phyloP scores from a whole-genome alignment of 106 monocot genomes.

The Dactylorhiza incarnata region DNA sequence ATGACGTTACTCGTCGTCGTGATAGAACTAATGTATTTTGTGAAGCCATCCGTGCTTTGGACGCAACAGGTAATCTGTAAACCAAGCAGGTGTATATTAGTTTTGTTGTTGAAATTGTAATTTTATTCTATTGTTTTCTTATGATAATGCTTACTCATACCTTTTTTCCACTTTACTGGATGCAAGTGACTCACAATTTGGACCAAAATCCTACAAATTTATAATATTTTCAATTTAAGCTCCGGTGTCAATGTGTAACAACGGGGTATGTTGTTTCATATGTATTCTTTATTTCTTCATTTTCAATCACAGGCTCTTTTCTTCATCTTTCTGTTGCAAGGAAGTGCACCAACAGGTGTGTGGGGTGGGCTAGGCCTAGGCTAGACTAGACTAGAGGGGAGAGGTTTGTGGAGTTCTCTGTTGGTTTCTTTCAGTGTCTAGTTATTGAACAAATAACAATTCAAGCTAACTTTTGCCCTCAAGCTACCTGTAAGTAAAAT shows the following conservation, averaged over 20 bases:
- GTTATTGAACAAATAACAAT: background rate
- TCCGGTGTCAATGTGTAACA: background rate
- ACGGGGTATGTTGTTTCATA: background rate
- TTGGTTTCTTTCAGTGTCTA: too few relatives aligned
- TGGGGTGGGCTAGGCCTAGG: too few relatives aligned
- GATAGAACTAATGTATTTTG: constrained; percentile 85
- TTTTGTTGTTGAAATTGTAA: background rate
- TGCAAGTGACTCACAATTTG: background rate
- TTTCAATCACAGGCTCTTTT: background rate
- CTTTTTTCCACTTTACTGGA: background rate
- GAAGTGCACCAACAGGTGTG: too few relatives aligned
- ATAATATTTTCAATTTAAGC: background rate
- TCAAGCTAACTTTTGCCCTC: background rate
- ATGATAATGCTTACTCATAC: background rate
- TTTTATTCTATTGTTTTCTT: background rate
- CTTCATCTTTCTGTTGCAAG: background rate
- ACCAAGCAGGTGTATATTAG: background rate
- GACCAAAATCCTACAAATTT: background rate
- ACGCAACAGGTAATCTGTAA: constrained; percentile 78
- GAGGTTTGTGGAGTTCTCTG: too few relatives aligned
- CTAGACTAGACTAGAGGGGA: too few relatives aligned
- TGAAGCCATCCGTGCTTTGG: constrained; percentile 93
- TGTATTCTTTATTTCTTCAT: background rate
- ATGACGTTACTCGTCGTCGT: constrained; percentile 50
- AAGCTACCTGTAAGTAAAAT: background rate